phyloP scores from a whole-genome alignment of 202 grass and related monocot species.

The Carex arenaria region DNA sequence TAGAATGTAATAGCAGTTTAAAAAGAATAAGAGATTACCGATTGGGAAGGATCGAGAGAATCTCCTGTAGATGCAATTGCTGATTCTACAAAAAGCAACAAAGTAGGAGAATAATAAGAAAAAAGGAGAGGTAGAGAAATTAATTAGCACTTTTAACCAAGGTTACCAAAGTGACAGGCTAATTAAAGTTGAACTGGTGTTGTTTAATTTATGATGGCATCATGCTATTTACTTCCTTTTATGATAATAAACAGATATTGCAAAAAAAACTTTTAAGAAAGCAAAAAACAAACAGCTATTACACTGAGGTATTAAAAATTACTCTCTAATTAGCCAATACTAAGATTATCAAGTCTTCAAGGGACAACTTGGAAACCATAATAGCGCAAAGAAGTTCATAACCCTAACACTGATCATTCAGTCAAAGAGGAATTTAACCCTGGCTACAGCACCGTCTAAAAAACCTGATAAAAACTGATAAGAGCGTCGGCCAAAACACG shows the following conservation, averaged over 20 bases:
- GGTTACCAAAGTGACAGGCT: slow-evolving; percentile 6
- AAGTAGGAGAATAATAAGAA: slow-evolving; percentile 16
- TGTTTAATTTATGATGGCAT: slow-evolving; percentile 2
- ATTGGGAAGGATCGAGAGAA: slow-evolving; percentile 50
- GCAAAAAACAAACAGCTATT: not conserved
- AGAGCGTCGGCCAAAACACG: not conserved
- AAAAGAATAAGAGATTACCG: slow-evolving; percentile 35
- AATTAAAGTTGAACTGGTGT: slow-evolving; percentile 1
- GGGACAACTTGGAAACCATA: not conserved
- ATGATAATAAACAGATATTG: not conserved
- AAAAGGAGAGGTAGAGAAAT: slow-evolving; percentile 9
- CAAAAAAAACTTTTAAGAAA: not conserved
- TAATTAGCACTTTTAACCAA: not conserved
- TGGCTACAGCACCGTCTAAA: not conserved
- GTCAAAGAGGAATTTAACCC: not conserved
- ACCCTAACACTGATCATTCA: not conserved
- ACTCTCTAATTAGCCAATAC: not conserved
- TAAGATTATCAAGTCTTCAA: not conserved
- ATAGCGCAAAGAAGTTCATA: not conserved
- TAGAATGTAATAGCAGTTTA: not conserved
- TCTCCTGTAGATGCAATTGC: slow-evolving; percentile 33
- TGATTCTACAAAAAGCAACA: slow-evolving; percentile 57
- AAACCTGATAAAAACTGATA: not conserved
- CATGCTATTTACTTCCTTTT: not conserved
- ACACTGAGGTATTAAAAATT: not conserved